Conservation (phyloP, 2,329 filamentous ascomycete species). For the Pseudocercospora pini-densiflorae region DNA sequence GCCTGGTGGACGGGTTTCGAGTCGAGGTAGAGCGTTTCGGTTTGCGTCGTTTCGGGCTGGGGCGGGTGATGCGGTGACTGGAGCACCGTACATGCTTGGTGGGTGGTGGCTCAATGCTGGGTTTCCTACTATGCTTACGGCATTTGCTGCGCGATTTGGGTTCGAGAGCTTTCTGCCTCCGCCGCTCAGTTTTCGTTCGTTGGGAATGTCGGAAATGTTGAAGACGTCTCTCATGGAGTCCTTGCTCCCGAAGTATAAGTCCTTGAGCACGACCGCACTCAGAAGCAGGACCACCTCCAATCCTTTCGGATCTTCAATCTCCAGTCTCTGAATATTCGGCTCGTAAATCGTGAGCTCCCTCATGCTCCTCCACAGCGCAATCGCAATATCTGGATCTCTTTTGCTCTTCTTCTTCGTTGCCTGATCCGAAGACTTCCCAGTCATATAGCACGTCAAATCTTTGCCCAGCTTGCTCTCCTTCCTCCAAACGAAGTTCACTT, state of each 20-base stretch:
- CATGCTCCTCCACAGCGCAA: slow-evolving; percentile 80
- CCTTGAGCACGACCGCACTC: slow-evolving; percentile 63
- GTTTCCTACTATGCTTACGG: slow-evolving; percentile 26
- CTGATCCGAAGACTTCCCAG: slow-evolving; percentile 72
- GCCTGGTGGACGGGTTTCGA: slow-evolving; percentile 30
- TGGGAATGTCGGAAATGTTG: slow-evolving; percentile 64
- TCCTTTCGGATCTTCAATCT: slow-evolving; percentile 92
- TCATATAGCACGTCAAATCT: slow-evolving; percentile 87
- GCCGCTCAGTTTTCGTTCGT: slow-evolving; percentile 34
- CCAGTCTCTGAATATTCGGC: slow-evolving; percentile 85
- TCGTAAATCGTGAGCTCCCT: slow-evolving; percentile 89
- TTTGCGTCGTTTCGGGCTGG: slow-evolving; percentile 16
- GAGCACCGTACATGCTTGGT: slow-evolving; percentile 17
- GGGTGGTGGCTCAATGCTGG: slow-evolving; percentile 28
- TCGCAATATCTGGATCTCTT: slow-evolving; percentile 85
- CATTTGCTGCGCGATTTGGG: slow-evolving; percentile 25
- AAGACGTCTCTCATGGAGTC: slow-evolving; percentile 74
- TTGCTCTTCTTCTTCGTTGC: slow-evolving; percentile 70
- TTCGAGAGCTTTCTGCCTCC: slow-evolving; percentile 34
- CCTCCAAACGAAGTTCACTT: slow-evolving; percentile 85
- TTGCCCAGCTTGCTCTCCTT: slow-evolving; percentile 83
- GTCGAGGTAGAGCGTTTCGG: slow-evolving; percentile 33
- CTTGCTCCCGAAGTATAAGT: slow-evolving; percentile 59
- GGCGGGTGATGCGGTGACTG: not conserved
- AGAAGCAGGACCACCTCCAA: slow-evolving; percentile 79